Evolutionary conservation across 306 rosid species (phyloP), one percentile per base, ranked within the genome.

Genomic region (Arachis hypogaea): DNA sequence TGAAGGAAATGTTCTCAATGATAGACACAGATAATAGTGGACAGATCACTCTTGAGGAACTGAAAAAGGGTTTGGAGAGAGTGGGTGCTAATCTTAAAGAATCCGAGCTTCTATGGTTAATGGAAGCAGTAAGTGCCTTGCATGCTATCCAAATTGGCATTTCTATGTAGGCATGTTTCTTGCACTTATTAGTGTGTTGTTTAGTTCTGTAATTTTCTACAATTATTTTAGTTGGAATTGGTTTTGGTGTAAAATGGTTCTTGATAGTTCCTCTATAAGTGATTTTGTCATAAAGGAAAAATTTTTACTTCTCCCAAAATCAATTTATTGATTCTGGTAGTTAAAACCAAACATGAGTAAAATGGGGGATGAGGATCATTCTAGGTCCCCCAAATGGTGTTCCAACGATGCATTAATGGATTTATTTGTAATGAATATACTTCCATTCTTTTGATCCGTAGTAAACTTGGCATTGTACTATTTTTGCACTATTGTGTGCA

Each of bases 1-100:
- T 94, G 76, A 94, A 82, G 78, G 96, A 89, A 81, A 94, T 94
- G 99, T 94, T 94, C 87, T 88, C 67, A 86, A 92, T 87, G 96
- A 92, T 94, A 61, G 97, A 94, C 70, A 9, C 90, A 6, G 99
- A 94, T 86, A 88, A 83, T 14, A 94, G 99, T 47, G 99, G 97
- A 47, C 92, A 89, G 44, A 91, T 94, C 74, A 84, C 88, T 64
- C 88, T 92, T 2, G 99, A 94, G 85, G 97, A 94, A 76, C 82
- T 94, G 71, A 92, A 88, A 89, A 84, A n/a, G 59, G 95, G 97
- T 50, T 80, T 94, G 85, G 91, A 88, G 80, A 89, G 85, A 87
- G 97, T 85, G 47, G 99, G 99, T 43, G 84, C 92, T 2, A 63
- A 70, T 82, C 86, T 92, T 44, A 71, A 82, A 87, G 99, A 94